phyloP scores from a whole-genome alignment of 805 yeast genomes.

The Metschnikowia proteae region DNA sequence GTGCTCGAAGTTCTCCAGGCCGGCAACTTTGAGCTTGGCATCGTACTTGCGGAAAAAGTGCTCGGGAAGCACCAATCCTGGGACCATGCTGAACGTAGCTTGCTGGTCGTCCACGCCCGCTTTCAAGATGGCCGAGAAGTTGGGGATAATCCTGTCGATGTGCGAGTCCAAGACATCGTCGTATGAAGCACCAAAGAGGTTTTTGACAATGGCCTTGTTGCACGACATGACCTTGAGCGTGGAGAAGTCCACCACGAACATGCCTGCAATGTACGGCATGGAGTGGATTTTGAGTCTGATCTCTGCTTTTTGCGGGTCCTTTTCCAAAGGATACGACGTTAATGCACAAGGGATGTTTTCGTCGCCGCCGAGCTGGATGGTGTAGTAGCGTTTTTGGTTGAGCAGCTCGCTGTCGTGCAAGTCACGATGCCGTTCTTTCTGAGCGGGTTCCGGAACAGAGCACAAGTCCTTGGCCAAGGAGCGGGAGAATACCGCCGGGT shows the following conservation, averaged over 20 bases:
- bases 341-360: slow-evolving; percentile 70
- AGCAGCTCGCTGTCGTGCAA: slow-evolving; percentile 31
- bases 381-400: slow-evolving; percentile 61
- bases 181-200: slow-evolving; percentile 67
- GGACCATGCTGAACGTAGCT: slow-evolving; percentile 25
- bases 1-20: slow-evolving; percentile 34
- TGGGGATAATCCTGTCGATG: slow-evolving; percentile 60
- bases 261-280: slow-evolving; percentile 83
- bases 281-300: slow-evolving; percentile 67
- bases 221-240: slow-evolving; percentile 58
- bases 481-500: slow-evolving; percentile 24
- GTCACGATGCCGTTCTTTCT: slow-evolving; percentile 18
- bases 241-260: slow-evolving; percentile 60
- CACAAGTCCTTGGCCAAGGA: slow-evolving; percentile 25
- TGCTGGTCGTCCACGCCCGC: slow-evolving; percentile 32
- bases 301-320: slow-evolving; percentile 37
- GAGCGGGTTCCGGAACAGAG: neutral
- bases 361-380: slow-evolving; percentile 43
- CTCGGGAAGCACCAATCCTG: slow-evolving; percentile 85
- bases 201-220: slow-evolving; percentile 73
- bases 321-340: slow-evolving; percentile 54
- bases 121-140: slow-evolving; percentile 47
- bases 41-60: slow-evolving; percentile 77
- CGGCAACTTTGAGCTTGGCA: slow-evolving; percentile 36
- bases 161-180: slow-evolving; percentile 38